Evolutionary conservation across 176 grass and related monocot species (phyloP).

Genomic region (Oryza coarctata): DNA sequence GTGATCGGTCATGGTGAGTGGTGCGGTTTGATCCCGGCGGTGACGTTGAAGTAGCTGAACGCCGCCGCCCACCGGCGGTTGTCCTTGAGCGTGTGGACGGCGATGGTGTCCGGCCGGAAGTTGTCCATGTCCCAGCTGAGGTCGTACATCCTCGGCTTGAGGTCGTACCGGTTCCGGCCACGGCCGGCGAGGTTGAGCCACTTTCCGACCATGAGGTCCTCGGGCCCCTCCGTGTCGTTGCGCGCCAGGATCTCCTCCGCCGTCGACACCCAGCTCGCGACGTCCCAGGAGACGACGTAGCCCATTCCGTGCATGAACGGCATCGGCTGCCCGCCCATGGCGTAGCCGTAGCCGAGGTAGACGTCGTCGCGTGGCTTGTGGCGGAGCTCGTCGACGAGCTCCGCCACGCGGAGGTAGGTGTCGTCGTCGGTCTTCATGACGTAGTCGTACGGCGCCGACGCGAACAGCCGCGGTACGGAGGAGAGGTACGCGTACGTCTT

Average conservation of each 20-base stretch:
- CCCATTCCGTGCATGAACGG: slow-evolving; percentile 92
- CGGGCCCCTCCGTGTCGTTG: slow-evolving; percentile 48
- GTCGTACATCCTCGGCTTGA: slow-evolving; percentile 76
- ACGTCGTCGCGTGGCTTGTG: slow-evolving; percentile 47
- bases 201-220: slow-evolving; percentile 65
- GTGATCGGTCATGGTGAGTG: slow-evolving; percentile 29
- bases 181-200: slow-evolving; percentile 58
- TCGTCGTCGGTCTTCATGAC: slow-evolving; percentile 82
- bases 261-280: slow-evolving; percentile 53
- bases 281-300: slow-evolving; percentile 77
- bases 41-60: slow-evolving; percentile 73
- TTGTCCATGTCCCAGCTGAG: slow-evolving; percentile 53
- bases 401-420: slow-evolving; percentile 49
- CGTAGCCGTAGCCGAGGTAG: slow-evolving; percentile 62
- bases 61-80: slow-evolving; percentile 53
- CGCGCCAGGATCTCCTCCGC: slow-evolving; percentile 37
- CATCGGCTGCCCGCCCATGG: slow-evolving; percentile 45
- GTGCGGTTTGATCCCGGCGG: slow-evolving; percentile 34
- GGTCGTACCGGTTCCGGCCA: slow-evolving; percentile 59
- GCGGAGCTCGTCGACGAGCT: slow-evolving; percentile 37
- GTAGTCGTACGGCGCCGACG: slow-evolving; percentile 46
- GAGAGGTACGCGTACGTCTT: slow-evolving; percentile 81
- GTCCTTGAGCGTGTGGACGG: slow-evolving; percentile 75
- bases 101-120: slow-evolving; percentile 64
- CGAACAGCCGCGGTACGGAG: slow-evolving; percentile 28